phyloP scores from a whole-genome alignment of 768 basidiomycete species.

The Boletus coccyginus region DNA sequence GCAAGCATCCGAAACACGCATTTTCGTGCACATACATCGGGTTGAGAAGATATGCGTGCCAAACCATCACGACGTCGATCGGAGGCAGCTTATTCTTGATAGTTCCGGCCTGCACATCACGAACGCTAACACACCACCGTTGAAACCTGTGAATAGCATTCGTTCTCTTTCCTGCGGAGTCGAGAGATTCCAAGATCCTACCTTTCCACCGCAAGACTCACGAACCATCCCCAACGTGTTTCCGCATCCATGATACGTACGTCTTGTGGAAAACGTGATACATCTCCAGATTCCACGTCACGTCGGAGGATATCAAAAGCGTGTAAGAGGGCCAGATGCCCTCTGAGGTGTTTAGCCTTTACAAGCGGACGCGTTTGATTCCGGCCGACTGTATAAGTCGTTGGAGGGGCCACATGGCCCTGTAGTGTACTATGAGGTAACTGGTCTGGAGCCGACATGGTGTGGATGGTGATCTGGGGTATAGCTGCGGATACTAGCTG shows the following conservation, averaged over 20 bases:
- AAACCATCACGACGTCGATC: constrained; percentile 37
- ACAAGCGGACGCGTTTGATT: constrained; percentile 11
- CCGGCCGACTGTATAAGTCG: background rate
- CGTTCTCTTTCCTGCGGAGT: background rate
- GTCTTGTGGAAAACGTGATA: too few relatives aligned
- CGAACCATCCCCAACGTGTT: too few relatives aligned
- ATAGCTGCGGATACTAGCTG: too few relatives aligned
- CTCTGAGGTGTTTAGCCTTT: constrained; percentile 19
- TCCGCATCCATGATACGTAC: too few relatives aligned
- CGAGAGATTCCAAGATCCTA: background rate
- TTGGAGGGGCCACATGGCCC: background rate
- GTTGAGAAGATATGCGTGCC: constrained; percentile 37
- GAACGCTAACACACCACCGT: constrained; percentile 28
- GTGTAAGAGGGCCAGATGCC: constrained; percentile 27
- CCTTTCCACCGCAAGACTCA: too few relatives aligned
- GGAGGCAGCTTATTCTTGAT: constrained; percentile 24
- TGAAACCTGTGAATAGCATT: constrained; percentile 25
- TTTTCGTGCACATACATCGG: too few relatives aligned
- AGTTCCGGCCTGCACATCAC: background rate
- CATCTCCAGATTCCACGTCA: too few relatives aligned
- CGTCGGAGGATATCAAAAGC: too few relatives aligned
- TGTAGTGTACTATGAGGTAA: background rate
- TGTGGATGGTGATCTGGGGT: background rate
- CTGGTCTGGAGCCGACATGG: background rate
- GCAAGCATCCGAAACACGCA: too few relatives aligned